phyloP scores from a whole-genome alignment of 208 protist genomes.

The Angomonas ambiguus region DNA sequence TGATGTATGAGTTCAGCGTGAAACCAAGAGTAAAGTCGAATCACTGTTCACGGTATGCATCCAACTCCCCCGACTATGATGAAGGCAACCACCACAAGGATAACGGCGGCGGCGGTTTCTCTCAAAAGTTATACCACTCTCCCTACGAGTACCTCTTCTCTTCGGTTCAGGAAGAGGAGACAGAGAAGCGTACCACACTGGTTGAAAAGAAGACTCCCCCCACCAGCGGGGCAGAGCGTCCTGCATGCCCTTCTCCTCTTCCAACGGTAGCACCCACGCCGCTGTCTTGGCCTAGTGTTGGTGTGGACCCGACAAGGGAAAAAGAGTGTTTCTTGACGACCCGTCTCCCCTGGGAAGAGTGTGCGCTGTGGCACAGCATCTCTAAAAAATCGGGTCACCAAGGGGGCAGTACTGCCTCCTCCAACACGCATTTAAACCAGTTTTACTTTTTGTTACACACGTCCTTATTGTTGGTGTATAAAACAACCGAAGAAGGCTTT shows the following conservation, averaged over 20 bases:
- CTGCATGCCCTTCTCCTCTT: too few species aligned
- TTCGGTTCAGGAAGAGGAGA: neutral
- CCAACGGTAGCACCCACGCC: too few species aligned
- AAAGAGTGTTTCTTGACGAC: neutral
- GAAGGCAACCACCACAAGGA: neutral
- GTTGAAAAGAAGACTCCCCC: too few species aligned
- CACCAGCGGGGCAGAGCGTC: too few species aligned
- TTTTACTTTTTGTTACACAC: neutral
- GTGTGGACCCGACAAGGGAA: neutral
- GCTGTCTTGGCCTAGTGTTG: too few species aligned
- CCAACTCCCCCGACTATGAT: too few species aligned
- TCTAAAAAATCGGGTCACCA: neutral
- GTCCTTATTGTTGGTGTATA: neutral
- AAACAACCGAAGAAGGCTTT: neutral
- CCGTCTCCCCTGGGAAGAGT: neutral
- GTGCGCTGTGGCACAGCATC: neutral
- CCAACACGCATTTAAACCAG: neutral
- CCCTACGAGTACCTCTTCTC: neutral
- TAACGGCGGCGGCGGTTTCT: neutral
- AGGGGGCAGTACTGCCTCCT: neutral
- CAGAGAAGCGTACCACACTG: too few species aligned
- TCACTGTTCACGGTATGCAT: too few species aligned
- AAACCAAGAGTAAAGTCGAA: constrained; percentile 1
- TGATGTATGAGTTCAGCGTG: neutral
- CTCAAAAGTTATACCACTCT: neutral